Evolutionary conservation across 2,329 filamentous ascomycete genomes (phyloP).

Genomic region (Dactylellina leptospora): DNA sequence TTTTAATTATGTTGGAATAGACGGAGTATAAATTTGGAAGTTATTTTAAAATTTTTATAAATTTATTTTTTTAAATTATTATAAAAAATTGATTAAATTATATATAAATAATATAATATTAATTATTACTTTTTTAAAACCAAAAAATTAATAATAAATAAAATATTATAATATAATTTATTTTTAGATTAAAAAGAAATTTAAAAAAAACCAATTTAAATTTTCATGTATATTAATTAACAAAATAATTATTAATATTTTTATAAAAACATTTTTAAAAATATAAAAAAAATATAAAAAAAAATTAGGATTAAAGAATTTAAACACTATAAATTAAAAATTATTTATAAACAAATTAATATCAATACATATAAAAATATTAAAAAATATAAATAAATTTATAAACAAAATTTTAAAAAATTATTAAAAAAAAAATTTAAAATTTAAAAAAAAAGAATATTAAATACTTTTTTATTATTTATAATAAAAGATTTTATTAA

Average conservation of each 20-base stretch:
- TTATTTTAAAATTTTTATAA: neutral
- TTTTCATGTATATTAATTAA: neutral
- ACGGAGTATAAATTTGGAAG: too few relatives aligned
- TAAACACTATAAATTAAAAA: too few relatives aligned
- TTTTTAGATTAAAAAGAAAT: too few relatives aligned
- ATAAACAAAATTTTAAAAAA: neutral
- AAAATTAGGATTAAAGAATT: too few relatives aligned
- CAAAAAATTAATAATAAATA: neutral
- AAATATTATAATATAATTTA: neutral
- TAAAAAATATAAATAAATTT: neutral
- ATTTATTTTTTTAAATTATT: neutral
- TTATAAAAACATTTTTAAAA: too few relatives aligned
- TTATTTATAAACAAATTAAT: neutral
- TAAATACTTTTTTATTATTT: too few relatives aligned
- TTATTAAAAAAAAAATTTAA: neutral
- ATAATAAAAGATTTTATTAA: too few relatives aligned
- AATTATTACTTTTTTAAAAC: neutral
- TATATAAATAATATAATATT: too few relatives aligned
- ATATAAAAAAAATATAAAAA: too few relatives aligned
- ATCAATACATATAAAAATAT: neutral
- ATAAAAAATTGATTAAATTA: neutral
- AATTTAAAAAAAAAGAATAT: neutral
- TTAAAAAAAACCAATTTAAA: too few relatives aligned
- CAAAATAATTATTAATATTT: neutral
- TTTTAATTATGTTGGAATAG: too few relatives aligned